A percentile compares a stretch with the other conserved stretches of the same genome.
These are phyloP conservation scores for Globisporangium spinosum DNA, from an alignment of 352 stramenopile species.

Conservation along the genomic window DNA sequence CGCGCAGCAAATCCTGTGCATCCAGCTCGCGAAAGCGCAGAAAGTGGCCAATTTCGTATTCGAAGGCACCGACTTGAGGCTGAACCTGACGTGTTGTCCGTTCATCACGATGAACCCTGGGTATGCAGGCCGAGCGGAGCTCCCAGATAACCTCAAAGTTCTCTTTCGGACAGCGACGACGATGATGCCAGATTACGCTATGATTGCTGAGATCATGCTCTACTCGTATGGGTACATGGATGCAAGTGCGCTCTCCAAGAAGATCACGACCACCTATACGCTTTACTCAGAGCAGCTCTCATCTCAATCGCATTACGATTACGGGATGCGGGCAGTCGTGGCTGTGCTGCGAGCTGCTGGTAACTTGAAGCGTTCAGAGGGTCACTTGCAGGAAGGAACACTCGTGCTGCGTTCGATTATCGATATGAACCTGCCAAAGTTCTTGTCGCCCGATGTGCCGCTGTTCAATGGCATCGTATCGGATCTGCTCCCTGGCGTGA, in stretches of 20 bases:
- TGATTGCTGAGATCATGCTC: conserved; percentile 94
- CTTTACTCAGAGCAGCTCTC: conserved; percentile 93
- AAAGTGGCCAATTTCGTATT: conserved; percentile 85
- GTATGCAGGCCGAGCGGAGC: conserved; percentile 86
- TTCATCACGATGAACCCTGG: conserved; percentile 94
- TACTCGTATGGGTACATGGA: conserved; percentile 93
- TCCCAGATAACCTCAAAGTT: conserved; percentile 92
- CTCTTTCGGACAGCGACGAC: conserved; percentile 91
- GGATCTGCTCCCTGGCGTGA: conserved; percentile 90
- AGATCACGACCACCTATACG: conserved; percentile 93
- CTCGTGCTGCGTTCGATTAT: conserved; percentile 91
- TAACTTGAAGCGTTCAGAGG: conserved; percentile 86
- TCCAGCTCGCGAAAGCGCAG: conserved; percentile 85
- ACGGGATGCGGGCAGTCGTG: conserved; percentile 94
- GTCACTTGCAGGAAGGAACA: conserved; percentile 81
- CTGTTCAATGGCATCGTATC: conserved; percentile 93
- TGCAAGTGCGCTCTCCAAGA: conserved; percentile 87
- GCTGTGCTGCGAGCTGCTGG: conserved; percentile 91
- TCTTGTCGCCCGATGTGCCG: conserved; percentile 90
- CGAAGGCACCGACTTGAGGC: conserved; percentile 86
- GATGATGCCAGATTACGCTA: conserved; percentile 93
- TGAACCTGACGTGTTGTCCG: conserved; percentile 89
- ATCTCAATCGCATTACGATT: conserved; percentile 95
- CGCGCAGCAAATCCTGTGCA: conserved; percentile 91
- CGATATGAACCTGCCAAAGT: conserved; percentile 94